A percentile compares a stretch with the other conserved stretches of the same genome.
phyloP scores from a whole-genome alignment of 2,329 filamentous ascomycete genomes.

The Apiospora hydei region DNA sequence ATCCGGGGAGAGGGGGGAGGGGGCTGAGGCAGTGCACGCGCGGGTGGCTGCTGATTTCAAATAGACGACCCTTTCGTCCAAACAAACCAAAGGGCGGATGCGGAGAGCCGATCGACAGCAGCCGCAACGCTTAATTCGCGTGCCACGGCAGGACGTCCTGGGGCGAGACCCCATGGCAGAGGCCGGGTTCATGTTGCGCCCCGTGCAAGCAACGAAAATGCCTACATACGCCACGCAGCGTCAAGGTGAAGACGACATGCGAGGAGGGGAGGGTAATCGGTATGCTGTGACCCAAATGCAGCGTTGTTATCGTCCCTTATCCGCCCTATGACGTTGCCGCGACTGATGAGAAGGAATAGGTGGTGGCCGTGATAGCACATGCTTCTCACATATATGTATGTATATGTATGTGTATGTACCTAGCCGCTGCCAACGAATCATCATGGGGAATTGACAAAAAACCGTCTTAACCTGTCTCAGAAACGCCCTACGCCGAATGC shows the following conservation, averaged over 20 bases:
- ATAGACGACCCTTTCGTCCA: constrained; percentile 23
- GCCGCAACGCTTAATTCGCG: constrained; percentile 6
- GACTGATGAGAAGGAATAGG: constrained; percentile 14
- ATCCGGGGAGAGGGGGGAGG: background rate
- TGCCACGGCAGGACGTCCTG: constrained; percentile 11
- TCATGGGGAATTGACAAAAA: constrained; percentile 20
- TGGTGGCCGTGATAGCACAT: constrained; percentile 33
- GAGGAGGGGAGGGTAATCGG: background rate
- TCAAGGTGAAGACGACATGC: background rate
- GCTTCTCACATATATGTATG: constrained; percentile 23
- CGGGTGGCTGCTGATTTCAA: constrained; percentile 23
- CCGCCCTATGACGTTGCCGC: background rate
- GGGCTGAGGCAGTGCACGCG: constrained; percentile 19
- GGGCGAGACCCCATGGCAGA: background rate
- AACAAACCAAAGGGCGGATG: constrained; percentile 1
- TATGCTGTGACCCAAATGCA: constrained; percentile 10
- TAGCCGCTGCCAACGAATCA: constrained; percentile 38
- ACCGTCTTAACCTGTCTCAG: constrained; percentile 33
- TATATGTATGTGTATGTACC: constrained; percentile 30
- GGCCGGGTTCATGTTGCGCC: background rate
- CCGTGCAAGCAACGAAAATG: constrained; percentile 6
- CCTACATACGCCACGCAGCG: constrained; percentile 14
- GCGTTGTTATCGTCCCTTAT: constrained; percentile 11
- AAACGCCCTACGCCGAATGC: constrained; percentile 37
- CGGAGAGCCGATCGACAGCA: background rate